These are phyloP conservation scores for Tremellales sp. DNA, from an alignment of 1,284 basidiomycete species.

Conservation along the genomic window DNA sequence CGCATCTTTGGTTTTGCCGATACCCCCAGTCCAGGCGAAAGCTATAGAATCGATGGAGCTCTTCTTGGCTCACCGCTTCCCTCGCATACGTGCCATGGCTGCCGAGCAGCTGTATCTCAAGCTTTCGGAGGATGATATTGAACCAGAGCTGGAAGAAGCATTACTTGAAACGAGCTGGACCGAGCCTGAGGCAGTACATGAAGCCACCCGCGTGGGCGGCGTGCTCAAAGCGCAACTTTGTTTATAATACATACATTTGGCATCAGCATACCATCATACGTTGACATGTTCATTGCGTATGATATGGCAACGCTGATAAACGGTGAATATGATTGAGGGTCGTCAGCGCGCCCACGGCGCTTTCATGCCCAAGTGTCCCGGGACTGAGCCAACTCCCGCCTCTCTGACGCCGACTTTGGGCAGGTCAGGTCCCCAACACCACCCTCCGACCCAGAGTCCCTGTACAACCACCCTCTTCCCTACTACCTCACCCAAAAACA, in stretches of 20 bases:
- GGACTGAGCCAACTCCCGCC: not conserved
- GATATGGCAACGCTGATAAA: too few species aligned
- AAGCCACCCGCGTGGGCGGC: not conserved
- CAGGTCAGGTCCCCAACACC: conserved; percentile 35
- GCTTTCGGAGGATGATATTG: conserved; percentile 67
- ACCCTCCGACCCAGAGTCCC: conserved; percentile 81
- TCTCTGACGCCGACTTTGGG: conserved; percentile 8
- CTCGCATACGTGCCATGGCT: conserved; percentile 70
- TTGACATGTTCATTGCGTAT: too few species aligned
- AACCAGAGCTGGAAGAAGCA: conserved; percentile 68
- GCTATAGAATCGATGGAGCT: conserved; percentile 54
- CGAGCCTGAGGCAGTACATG: not conserved
- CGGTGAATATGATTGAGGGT: too few species aligned
- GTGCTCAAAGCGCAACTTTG: not conserved
- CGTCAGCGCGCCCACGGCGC: conserved; percentile 16
- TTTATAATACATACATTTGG: not conserved
- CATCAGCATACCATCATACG: too few species aligned
- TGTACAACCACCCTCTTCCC: conserved; percentile 95
- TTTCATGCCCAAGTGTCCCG: conserved; percentile 6
- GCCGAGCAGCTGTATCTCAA: conserved; percentile 76
- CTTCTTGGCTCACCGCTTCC: conserved; percentile 72
- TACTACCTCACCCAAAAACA: conserved; percentile 96
- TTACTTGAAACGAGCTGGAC: conserved; percentile 76
- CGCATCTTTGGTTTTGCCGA: not conserved
- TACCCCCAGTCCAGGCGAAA: conserved; percentile 46